phyloP scores from a whole-genome alignment of 371 early-diverging fungal species.

The Mortierella sp. region DNA sequence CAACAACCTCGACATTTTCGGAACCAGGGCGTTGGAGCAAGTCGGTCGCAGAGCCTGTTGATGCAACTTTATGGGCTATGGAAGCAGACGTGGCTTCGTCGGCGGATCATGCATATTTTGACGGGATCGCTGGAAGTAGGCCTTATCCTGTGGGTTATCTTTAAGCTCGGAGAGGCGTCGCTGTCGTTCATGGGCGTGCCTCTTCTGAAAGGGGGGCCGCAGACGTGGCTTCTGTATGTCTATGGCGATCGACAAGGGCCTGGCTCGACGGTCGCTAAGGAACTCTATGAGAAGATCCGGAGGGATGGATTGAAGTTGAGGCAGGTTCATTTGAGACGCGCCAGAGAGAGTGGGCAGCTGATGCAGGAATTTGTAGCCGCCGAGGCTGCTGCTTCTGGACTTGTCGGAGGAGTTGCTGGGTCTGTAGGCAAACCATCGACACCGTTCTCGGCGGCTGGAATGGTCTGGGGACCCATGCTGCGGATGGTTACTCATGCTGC shows the following conservation, averaged over 20 bases:
- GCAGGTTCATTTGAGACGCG: not conserved
- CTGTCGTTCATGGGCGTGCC: slow-evolving; percentile 37
- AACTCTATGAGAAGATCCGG: slow-evolving; percentile 45
- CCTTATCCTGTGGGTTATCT: slow-evolving; percentile 32
- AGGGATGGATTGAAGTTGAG: slow-evolving; percentile 26
- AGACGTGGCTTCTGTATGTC: slow-evolving; percentile 27
- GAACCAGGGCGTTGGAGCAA: slow-evolving; percentile 39
- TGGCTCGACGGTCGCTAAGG: slow-evolving; percentile 35
- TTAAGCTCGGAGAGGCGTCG: slow-evolving; percentile 35
- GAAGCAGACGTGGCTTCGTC: slow-evolving; percentile 51
- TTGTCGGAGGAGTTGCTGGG: not conserved
- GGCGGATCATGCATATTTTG: slow-evolving; percentile 48
- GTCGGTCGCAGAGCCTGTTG: slow-evolving; percentile 35
- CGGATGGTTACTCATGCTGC: slow-evolving; percentile 29
- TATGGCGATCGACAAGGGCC: slow-evolving; percentile 39
- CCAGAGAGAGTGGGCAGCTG: slow-evolving; percentile 18
- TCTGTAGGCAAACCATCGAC: not conserved
- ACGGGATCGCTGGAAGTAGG: slow-evolving; percentile 39
- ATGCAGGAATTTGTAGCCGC: slow-evolving; percentile 20
- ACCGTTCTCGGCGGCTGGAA: slow-evolving; percentile 36
- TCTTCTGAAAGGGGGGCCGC: slow-evolving; percentile 22
- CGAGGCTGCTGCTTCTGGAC: slow-evolving; percentile 14
- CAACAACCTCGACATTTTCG: slow-evolving; percentile 19
- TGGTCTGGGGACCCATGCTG: slow-evolving; percentile 34
- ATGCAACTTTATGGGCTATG: slow-evolving; percentile 50